Evolutionary conservation across 1,284 basidiomycete species (phyloP).

Genomic region (Heterobasidion irregulare): DNA sequence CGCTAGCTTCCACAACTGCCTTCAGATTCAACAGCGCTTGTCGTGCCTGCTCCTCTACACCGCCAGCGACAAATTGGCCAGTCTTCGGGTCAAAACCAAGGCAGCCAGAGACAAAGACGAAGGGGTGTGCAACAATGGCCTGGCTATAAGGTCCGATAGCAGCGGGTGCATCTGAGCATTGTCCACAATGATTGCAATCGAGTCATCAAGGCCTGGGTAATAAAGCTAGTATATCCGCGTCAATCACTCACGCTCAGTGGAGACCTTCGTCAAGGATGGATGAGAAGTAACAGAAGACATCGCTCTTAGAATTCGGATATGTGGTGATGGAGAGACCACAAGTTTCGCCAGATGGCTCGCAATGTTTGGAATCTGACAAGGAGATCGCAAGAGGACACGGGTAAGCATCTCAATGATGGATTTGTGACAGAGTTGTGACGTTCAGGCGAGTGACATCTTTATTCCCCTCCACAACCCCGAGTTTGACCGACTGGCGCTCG

Average conservation of each 20-base stretch:
- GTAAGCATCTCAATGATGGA: no score
- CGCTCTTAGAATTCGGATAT: not conserved
- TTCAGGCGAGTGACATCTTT: no score
- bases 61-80: conserved; percentile 66
- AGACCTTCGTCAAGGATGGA: conserved; percentile 41
- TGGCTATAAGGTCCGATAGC: conserved; percentile 92
- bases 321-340: no score
- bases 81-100: conserved; percentile 79
- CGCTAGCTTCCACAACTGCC: conserved; percentile 77
- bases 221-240: not conserved
- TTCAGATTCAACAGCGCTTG: conserved; percentile 87
- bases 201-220: not conserved
- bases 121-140: conserved; percentile 78
- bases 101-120: conserved; percentile 87
- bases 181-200: not conserved
- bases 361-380: no score
- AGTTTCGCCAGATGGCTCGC: no score
- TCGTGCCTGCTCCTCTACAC: conserved; percentile 77
- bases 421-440: no score
- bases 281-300: conserved; percentile 42
- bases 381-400: no score
- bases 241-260: conserved; percentile 35
- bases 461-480: no score
- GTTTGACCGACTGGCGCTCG: no score
- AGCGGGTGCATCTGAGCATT: conserved; percentile 63